Percentiles rank a stretch among this genome's conserved stretches.
Evolutionary conservation across 2,329 filamentous ascomycete genomes (phyloP).

Genomic region (Phialocephala subalpina): DNA sequence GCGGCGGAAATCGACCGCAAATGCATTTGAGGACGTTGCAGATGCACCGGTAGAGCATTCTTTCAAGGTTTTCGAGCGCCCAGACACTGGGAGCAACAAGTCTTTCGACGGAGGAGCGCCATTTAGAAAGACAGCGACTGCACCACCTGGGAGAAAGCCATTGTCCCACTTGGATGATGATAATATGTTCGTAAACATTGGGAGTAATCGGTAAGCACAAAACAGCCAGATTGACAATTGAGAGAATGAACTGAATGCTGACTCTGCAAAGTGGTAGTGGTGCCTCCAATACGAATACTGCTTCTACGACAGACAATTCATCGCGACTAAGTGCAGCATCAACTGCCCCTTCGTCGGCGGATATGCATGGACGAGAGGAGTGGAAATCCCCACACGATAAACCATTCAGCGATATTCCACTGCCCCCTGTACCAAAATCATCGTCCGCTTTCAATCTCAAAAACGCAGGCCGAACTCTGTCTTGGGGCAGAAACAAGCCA

Average conservation of each 20-base stretch:
- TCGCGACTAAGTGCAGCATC: conserved; percentile 46
- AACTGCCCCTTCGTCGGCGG: conserved; percentile 45
- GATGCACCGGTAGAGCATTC: conserved; percentile 37
- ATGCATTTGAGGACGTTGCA: conserved; percentile 39
- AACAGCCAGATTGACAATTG: neutral
- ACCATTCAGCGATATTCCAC: conserved; percentile 40
- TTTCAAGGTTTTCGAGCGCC: conserved; percentile 46
- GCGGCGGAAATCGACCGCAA: conserved; percentile 45
- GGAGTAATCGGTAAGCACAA: conserved; percentile 44
- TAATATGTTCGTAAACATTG: conserved; percentile 44
- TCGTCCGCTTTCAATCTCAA: conserved; percentile 42
- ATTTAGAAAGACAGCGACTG: conserved; percentile 33
- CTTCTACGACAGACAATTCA: conserved; percentile 46
- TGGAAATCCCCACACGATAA: conserved; percentile 42
- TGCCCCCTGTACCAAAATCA: conserved; percentile 42
- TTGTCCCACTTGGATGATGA: conserved; percentile 41
- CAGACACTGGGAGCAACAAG: conserved; percentile 36
- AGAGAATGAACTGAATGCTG: conserved; percentile 19
- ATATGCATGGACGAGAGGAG: conserved; percentile 39
- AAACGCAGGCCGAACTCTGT: conserved; percentile 43
- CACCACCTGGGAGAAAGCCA: conserved; percentile 29
- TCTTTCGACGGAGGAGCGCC: conserved; percentile 45
- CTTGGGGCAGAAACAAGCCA: conserved; percentile 43
- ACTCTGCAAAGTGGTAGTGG: conserved; percentile 44
- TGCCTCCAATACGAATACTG: conserved; percentile 45